Percentiles rank a stretch among this genome's conserved stretches.
Evolutionary conservation across 2,329 filamentous ascomycete genomes (phyloP).

Genomic region (Aspergillus ochraceus): DNA sequence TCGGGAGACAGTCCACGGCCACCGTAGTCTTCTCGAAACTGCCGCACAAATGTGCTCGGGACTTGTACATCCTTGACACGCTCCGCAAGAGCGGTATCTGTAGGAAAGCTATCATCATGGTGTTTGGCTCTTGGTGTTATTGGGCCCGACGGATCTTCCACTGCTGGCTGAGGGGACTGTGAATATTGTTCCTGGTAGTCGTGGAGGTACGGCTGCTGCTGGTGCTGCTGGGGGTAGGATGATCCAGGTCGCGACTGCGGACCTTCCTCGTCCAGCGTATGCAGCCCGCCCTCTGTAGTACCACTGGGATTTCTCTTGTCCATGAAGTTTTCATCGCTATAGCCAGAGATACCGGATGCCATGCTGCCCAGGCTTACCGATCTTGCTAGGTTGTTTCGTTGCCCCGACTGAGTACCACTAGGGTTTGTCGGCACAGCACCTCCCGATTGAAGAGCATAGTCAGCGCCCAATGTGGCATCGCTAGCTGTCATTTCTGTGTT

Average conservation of each 20-base stretch:
- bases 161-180: conserved; percentile 27
- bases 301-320: conserved; percentile 45
- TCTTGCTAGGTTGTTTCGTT: conserved; percentile 60
- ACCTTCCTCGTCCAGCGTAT: conserved; percentile 62
- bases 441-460: conserved; percentile 80
- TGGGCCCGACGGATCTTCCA: conserved; percentile 50
- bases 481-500: conserved; percentile 64
- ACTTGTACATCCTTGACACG: conserved; percentile 89
- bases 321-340: conserved; percentile 50
- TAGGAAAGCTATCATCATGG: conserved; percentile 63
- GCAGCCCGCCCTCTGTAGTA: conserved; percentile 50
- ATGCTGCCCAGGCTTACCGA: conserved; percentile 88
- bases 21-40: conserved; percentile 72
- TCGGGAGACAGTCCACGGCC: conserved; percentile 62
- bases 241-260: conserved; percentile 38
- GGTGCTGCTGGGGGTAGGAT: conserved; percentile 30
- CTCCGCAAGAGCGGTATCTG: conserved; percentile 83
- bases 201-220: conserved; percentile 23
- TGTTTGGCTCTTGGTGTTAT: conserved; percentile 70
- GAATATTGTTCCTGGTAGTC: conserved; percentile 16
- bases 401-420: conserved; percentile 21
- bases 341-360: conserved; percentile 67
- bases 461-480: conserved; percentile 72
- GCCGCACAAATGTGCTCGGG: conserved; percentile 80
- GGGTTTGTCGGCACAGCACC: conserved; percentile 62